Conservation (phyloP, 31 red algal genomes). For the Asparagopsis taxiformis region DNA sequence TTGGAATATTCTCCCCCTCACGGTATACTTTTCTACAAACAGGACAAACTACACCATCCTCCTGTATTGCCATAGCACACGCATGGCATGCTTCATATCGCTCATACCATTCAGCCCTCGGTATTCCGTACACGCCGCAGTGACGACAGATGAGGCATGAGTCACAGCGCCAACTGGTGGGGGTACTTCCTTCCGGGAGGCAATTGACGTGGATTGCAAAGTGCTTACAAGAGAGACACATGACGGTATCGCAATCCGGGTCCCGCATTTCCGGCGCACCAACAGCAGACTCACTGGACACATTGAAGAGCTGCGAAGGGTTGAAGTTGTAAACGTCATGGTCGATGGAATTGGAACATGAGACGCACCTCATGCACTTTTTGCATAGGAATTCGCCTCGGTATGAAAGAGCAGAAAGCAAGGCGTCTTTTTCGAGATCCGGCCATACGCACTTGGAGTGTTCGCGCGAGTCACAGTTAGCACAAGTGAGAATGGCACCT, state of each 20-base stretch:
- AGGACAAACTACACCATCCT: conserved; percentile 47
- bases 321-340: conserved; percentile 9
- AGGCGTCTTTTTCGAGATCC: conserved; percentile 14
- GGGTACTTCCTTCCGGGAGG: conserved; percentile 8
- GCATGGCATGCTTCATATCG: conserved; percentile 30
- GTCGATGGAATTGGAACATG: conserved; percentile 25
- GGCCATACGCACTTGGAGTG: conserved; percentile 46
- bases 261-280: too few species aligned
- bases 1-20: conserved; percentile 40
- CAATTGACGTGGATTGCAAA: conserved; percentile 48
- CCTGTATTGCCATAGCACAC: conserved; percentile 29
- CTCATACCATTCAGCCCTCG: conserved; percentile 45
- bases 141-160: conserved; percentile 46
- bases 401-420: conserved; percentile 37
- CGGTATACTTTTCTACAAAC: conserved; percentile 53
- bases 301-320: too few species aligned
- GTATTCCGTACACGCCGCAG: conserved; percentile 27
- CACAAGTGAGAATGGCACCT: conserved; percentile 44
- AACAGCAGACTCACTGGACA: too few species aligned
- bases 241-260: conserved; percentile 16
- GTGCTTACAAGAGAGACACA: conserved; percentile 38
- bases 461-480: conserved; percentile 11
- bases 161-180: conserved; percentile 50
- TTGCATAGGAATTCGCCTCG: conserved; percentile 22
- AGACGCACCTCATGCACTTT: conserved; percentile 48